Evolutionary conservation across 2,329 filamentous ascomycete genomes (phyloP), one percentile per base, ranked within the genome.

Genomic region (Cladobotryum protrusum): DNA sequence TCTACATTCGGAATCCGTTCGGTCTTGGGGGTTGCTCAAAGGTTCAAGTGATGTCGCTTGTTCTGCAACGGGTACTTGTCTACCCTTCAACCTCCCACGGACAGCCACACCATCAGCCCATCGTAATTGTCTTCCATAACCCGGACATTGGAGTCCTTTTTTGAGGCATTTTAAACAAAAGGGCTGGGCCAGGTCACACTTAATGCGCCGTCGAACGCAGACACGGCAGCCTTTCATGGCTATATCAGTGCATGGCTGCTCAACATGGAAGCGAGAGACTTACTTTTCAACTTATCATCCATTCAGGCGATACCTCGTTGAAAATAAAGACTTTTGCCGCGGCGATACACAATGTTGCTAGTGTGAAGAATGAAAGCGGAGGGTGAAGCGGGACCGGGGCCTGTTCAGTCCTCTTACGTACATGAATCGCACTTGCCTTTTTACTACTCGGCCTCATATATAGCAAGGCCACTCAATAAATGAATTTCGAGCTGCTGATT

Each of bases 41-140:
- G 45, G 17, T 54, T 57, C 45, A 59, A 35, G 45, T 45, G 18
- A 37, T 32, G 9, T 42, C 19, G 15, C 18, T 18, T 18, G 24
- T 11, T 24, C 11, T 18, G 49, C 32, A 32, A 60, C 43, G 37
- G 57, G 58, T 34, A 58, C 24, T 34, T 47, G 50, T 32, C 47
- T 56, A 9, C 57, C 56, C 39, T 57, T 60, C 43, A 58, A 39
- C 42, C 55, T 59, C n/a, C 63, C 61, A 14, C 61, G 57, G 9
- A 62, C 50, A 2, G 61, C 60, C 5, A 59, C 60, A 6, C 63
- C 61, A 35, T 59, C 58, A 6, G 60, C 60, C 63, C 63, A 64
- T 48, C 62, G 55, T 9, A 63, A 51, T 9, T 55, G 54, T 5
- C 50, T 53, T 6, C 58, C 56, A 20, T 65, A 64, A 20, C 60